These are phyloP conservation scores for Globisporangium apiculatum DNA, from an alignment of 352 stramenopile genomes.

Conservation along the genomic window DNA sequence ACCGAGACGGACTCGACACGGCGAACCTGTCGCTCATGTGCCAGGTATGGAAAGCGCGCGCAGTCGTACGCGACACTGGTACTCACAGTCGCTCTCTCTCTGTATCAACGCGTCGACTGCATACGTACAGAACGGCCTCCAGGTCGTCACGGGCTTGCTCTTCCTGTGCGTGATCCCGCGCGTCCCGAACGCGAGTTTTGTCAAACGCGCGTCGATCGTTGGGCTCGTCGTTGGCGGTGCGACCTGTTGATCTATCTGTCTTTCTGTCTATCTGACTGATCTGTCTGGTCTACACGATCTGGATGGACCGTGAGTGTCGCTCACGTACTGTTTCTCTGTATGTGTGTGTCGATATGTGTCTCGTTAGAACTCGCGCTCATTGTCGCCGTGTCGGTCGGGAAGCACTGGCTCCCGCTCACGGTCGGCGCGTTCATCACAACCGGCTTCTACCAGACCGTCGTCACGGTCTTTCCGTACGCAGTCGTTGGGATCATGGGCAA, in stretches of 20 bases:
- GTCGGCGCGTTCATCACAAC: conserved; percentile 50
- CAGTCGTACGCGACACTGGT: no score
- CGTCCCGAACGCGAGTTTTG: conserved; percentile 33
- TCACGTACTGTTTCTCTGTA: not conserved
- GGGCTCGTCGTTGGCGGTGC: conserved; percentile 45
- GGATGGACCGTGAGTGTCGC: no score
- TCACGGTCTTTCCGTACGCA: conserved; percentile 67
- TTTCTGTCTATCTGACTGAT: not conserved
- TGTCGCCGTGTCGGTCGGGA: conserved; percentile 41
- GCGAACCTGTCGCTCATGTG: conserved; percentile 54
- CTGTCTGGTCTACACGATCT: no score
- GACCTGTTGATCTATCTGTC: not conserved
- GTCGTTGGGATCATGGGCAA: conserved; percentile 79
- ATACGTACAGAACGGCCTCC: conserved; percentile 41
- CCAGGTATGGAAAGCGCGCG: conserved; percentile 18
- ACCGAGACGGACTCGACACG: conserved; percentile 46
- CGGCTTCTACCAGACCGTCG: conserved; percentile 55
- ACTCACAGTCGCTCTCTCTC: not conserved
- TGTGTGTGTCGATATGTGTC: not conserved
- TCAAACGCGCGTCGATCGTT: conserved; percentile 41
- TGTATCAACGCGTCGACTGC: no score
- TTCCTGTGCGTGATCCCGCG: conserved; percentile 49
- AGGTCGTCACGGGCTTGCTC: conserved; percentile 43
- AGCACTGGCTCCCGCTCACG: conserved; percentile 31
- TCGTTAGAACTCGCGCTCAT: conserved; percentile 38